Evolutionary conservation across 2,329 filamentous ascomycete species (phyloP), one percentile per base, ranked within the genome.

Genomic region (Epichloe typhina): DNA sequence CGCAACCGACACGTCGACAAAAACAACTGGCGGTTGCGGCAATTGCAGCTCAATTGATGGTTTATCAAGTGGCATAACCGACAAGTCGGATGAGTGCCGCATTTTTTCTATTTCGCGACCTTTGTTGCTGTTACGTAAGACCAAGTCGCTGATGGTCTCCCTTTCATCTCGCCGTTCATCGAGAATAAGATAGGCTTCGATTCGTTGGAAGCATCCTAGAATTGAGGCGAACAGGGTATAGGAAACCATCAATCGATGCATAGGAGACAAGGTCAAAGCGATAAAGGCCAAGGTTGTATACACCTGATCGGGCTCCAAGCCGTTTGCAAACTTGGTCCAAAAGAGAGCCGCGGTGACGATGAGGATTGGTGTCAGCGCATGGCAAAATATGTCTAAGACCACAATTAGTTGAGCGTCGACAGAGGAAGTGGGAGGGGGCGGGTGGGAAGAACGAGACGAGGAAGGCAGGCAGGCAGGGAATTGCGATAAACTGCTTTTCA

Each of bases 1-100:
- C 64, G 64, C 50, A 59, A 61, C 39, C 69, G 71, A 4, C 50
- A 62, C 15, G 58, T 75, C 35, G 73, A 75, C 52, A 67, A 70
- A 46, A 61, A 48, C 23, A 13, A 48, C 38, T 7, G 46, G 37
- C 6, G 38, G n/a, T 43, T 43, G 41, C 19, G 41, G 41, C 21
- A 39, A 11, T 3, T 33, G 38, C 15, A 48, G 38, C 38, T 48
- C 38, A 13, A 42, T 31, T 5, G 38, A 31, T 6, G 46, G 36
- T 37, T 47, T 47, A 9, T 37, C 23, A 23, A 17, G 21, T 5
- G 46, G 21, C 5, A 17, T 26, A 5, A 9, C 74, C 70, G 1
- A 65, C 7, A 19, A 39, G 11, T 31, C 4, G 5, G 23, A 41
- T 40, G 39, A 40, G n/a, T 9, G 23, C 13, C 6, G 38, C 42